Evolutionary conservation across 768 basidiomycete genomes (phyloP).

Genomic region (Amyloporia xantha): DNA sequence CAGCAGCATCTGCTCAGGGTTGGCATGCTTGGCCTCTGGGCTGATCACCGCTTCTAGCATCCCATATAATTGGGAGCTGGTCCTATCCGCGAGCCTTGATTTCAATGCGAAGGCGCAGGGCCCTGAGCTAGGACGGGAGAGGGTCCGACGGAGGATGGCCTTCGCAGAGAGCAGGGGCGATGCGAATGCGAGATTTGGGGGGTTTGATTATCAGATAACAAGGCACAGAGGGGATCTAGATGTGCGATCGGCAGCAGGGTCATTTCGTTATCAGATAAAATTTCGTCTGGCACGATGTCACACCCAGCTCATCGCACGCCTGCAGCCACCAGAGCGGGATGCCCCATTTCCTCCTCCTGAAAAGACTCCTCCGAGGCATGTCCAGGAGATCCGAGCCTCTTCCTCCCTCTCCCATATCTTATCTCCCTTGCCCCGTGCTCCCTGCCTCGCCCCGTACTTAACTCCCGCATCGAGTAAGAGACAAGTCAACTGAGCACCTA

Average conservation of each 20-base stretch:
- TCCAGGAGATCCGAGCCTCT: background rate
- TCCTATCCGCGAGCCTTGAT: background rate
- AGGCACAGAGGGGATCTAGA: background rate
- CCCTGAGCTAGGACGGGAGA: background rate
- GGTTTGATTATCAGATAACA: constrained; percentile 6
- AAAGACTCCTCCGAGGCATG: background rate
- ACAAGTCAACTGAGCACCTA: constrained; percentile 6
- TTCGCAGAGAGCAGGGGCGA: too few relatives aligned
- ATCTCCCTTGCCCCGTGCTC: constrained; percentile 4
- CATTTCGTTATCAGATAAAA: constrained; percentile 18
- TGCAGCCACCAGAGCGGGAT: background rate
- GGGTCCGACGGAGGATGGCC: background rate
- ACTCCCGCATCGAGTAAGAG: background rate
- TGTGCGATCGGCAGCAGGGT: background rate
- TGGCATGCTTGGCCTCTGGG: background rate
- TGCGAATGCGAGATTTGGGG: too few relatives aligned
- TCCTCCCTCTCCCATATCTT: constrained; percentile 7
- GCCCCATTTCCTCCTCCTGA: background rate
- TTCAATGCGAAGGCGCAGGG: background rate
- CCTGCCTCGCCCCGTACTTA: constrained; percentile 3
- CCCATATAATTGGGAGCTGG: background rate
- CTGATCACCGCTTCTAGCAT: too few relatives aligned
- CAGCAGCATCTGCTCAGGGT: background rate
- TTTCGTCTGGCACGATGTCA: background rate
- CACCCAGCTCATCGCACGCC: background rate